Conservation (phyloP, 768 basidiomycete species). For the Leccinum fibrillosum region DNA sequence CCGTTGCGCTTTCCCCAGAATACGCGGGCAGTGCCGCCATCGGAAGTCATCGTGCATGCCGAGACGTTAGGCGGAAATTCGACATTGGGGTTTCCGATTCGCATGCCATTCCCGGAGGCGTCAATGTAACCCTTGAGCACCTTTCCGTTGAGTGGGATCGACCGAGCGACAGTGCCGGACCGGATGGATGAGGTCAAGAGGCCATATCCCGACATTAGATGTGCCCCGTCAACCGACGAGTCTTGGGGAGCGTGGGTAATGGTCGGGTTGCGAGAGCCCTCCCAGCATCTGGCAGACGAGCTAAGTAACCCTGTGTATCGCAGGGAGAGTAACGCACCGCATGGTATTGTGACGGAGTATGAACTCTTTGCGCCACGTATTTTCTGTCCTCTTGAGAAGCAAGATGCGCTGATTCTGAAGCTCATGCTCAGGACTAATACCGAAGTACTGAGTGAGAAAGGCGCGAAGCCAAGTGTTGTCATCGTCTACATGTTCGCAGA, state of each 20-base stretch:
- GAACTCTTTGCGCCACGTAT: constrained; percentile 70
- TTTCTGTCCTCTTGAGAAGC: constrained; percentile 54
- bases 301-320: neutral
- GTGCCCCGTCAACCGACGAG: constrained; percentile 53
- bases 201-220: constrained; percentile 53
- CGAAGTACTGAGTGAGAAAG: constrained; percentile 64
- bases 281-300: constrained; percentile 58
- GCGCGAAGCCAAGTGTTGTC: constrained; percentile 81
- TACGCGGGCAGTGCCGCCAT: constrained; percentile 62
- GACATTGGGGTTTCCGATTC: constrained; percentile 70
- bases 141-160: constrained; percentile 65
- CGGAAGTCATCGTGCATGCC: constrained; percentile 53
- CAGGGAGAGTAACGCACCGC: constrained; percentile 38
- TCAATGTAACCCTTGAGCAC: constrained; percentile 69
- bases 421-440: constrained; percentile 61
- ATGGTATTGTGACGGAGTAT: constrained; percentile 51
- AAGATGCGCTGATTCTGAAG: constrained; percentile 42
- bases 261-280: constrained; percentile 54
- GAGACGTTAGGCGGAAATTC: constrained; percentile 72
- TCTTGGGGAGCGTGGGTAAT: constrained; percentile 64
- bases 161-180: constrained; percentile 72
- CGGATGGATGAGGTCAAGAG: constrained; percentile 62
- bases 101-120: constrained; percentile 54
- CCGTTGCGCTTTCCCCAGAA: constrained; percentile 75
- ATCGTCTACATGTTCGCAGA: constrained; percentile 66